Conservation (phyloP, 345 rosid species). For the Corchorus capsularis region DNA sequence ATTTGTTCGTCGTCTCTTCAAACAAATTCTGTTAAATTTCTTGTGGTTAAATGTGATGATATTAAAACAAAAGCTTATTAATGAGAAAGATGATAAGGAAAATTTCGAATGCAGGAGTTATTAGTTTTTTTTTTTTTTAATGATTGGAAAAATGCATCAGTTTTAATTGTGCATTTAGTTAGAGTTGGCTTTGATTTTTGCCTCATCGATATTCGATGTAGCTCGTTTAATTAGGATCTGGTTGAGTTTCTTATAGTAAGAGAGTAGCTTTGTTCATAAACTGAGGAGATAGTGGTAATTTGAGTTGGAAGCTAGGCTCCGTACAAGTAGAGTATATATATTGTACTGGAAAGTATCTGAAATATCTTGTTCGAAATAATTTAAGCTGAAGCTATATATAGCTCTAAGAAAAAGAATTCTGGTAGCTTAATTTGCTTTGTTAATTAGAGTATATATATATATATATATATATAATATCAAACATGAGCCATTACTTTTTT, state of each 20-base stretch:
- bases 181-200: slow-evolving; percentile 7
- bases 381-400: background rate
- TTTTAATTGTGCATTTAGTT: background rate
- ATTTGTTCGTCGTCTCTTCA: background rate
- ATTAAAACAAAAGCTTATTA: background rate
- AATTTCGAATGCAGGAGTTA: background rate
- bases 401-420: background rate
- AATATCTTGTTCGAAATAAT: background rate
- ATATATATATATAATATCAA: background rate
- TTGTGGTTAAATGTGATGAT: background rate
- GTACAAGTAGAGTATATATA: background rate
- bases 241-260: no score
- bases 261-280: background rate
- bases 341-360: background rate
- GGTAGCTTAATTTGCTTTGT: background rate
- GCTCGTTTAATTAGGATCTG: background rate
- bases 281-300: background rate
- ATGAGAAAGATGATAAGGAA: background rate
- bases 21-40: background rate
- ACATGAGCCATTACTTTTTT: background rate
- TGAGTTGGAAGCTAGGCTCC: background rate
- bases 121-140: slow-evolving; percentile 13
- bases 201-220: background rate
- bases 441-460: no score
- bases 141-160: background rate